Evolutionary conservation across 169 alveolate species (phyloP).

Genomic region (Cryptosporidium felis): DNA sequence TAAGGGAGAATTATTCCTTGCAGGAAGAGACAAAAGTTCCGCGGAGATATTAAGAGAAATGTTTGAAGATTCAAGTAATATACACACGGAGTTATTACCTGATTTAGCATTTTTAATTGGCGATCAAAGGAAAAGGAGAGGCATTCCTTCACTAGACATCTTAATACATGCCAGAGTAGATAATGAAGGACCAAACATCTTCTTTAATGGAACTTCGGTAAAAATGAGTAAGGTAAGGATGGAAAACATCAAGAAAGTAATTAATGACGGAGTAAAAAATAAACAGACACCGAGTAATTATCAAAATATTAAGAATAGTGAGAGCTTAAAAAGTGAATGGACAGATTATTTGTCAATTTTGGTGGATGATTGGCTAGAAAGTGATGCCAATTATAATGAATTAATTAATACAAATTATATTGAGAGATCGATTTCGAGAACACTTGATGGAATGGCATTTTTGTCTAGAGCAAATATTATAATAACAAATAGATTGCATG

Average conservation of each 20-base stretch:
- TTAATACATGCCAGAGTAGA: conserved; percentile 54
- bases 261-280: background rate
- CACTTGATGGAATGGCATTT: conserved; percentile 71
- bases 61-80: background rate
- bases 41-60: conserved; percentile 17
- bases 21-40: conserved; percentile 42
- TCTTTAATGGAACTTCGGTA: background rate
- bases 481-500: conserved; percentile 67
- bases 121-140: conserved; percentile 68
- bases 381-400: conserved; percentile 36
- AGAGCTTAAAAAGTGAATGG: background rate
- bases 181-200: conserved; percentile 43
- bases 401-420: background rate
- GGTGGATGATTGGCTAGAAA: conserved; percentile 63
- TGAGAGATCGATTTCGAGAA: conserved; percentile 64
- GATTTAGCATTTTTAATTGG: conserved; percentile 67
- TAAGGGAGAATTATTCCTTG: conserved; percentile 44
- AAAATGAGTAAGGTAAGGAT: conserved; percentile 29
- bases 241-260: conserved; percentile 1
- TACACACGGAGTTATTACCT: conserved; percentile 10
- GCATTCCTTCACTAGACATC: conserved; percentile 42
- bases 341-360: conserved; percentile 28
- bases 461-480: conserved; percentile 62
- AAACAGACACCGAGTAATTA: background rate
- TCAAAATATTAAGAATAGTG: background rate